Evolutionary conservation across 192 early-diverging fungal species (phyloP).

Genomic region (Podila minutissima): DNA sequence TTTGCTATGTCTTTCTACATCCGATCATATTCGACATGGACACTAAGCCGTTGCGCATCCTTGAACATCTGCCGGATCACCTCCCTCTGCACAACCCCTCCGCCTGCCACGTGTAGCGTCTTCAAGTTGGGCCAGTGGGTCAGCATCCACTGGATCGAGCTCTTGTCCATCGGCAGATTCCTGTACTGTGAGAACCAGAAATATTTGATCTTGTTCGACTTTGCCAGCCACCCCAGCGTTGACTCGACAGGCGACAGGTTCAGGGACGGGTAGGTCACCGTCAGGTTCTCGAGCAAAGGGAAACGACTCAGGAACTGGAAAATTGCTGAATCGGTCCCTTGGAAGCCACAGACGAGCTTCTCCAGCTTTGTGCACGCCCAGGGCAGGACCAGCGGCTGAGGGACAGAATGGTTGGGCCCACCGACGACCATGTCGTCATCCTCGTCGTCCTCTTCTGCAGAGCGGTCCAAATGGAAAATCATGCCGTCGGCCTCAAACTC

Average conservation of each 20-base stretch:
- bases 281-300: conserved; percentile 14
- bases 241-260: conserved; percentile 22
- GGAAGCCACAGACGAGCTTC: conserved; percentile 45
- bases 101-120: conserved; percentile 34
- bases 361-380: conserved; percentile 38
- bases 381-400: neutral
- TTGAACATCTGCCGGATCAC: conserved; percentile 27
- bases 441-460: conserved; percentile 17
- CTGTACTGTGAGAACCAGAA: conserved; percentile 37
- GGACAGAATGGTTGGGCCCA: neutral
- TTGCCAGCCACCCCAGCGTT: conserved; percentile 30
- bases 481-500: conserved; percentile 39
- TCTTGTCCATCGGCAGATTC: conserved; percentile 12
- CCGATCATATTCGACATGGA: conserved; percentile 30
- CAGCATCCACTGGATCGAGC: conserved; percentile 21
- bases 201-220: conserved; percentile 28
- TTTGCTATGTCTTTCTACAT: neutral
- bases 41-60: conserved; percentile 21
- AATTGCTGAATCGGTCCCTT: conserved; percentile 31
- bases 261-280: conserved; percentile 25
- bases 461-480: conserved; percentile 29
- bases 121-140: conserved; percentile 35
- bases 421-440: neutral
- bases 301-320: conserved; percentile 30
- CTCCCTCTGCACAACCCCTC: conserved; percentile 18